phyloP scores from a whole-genome alignment of 306 rosid genomes.

The Comarum palustre region DNA sequence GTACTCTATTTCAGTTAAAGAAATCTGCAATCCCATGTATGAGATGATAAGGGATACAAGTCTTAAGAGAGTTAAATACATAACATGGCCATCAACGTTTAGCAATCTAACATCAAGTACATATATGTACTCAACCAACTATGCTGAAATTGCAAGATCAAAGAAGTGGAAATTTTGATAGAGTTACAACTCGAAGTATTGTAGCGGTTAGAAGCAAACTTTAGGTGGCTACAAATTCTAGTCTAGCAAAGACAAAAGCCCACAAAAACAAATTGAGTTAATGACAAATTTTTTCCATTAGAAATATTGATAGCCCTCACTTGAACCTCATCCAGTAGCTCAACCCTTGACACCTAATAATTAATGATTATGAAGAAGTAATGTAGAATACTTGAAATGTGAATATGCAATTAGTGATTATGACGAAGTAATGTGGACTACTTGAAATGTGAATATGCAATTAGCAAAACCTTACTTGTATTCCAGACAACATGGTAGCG shows the following conservation, averaged over 20 bases:
- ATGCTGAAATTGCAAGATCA: background rate
- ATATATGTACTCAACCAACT: background rate
- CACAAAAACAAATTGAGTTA: background rate
- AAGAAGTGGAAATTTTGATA: background rate
- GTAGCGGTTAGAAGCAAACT: background rate
- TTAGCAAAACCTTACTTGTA: conserved; percentile 60
- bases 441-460: conserved; percentile 16
- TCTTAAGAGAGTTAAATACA: too few relatives aligned
- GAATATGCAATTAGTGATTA: background rate
- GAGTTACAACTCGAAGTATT: background rate
- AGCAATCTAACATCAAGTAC: too few relatives aligned
- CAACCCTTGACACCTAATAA: conserved; percentile 88
- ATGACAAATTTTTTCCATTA: conserved; percentile 78
- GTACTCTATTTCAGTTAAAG: too few relatives aligned
- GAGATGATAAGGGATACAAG: too few relatives aligned
- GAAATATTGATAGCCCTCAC: conserved; percentile 85
- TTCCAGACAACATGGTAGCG: conserved; percentile 86
- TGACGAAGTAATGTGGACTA: conserved; percentile 22
- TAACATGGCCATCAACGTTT: too few relatives aligned
- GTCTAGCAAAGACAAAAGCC: background rate
- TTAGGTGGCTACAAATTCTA: background rate
- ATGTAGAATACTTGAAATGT: too few relatives aligned
- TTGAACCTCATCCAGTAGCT: conserved; percentile 92
- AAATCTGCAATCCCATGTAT: too few relatives aligned
- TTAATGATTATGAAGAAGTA: conserved; percentile 5